These are phyloP conservation scores for Verticillium tricorpus DNA, from an alignment of 2,329 filamentous ascomycete genomes.

Conservation along the genomic window DNA sequence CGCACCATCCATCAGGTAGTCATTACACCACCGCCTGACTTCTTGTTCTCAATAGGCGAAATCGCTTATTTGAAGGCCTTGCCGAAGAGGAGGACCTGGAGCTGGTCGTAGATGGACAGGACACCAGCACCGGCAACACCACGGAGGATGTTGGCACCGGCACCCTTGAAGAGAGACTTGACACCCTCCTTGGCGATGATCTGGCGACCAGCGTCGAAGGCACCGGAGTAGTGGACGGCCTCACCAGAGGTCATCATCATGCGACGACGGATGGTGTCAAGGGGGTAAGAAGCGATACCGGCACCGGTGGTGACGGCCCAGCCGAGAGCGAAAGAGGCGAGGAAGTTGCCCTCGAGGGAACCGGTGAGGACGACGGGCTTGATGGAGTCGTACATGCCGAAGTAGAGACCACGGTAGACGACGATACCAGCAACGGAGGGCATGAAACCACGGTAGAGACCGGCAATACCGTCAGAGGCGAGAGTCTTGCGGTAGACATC, in stretches of 20 bases:
- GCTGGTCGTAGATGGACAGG: slow-evolving; percentile 99
- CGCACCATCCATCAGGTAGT: background rate
- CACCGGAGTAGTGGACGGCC: slow-evolving; percentile 99
- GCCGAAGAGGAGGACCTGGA: slow-evolving; percentile 98
- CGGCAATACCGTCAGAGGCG: slow-evolving; percentile 94
- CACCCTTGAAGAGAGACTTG: slow-evolving; percentile 99
- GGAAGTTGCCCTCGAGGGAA: slow-evolving; percentile 93
- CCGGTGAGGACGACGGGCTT: slow-evolving; percentile 97
- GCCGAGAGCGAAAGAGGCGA: slow-evolving; percentile 97
- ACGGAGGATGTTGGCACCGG: slow-evolving; percentile 99
- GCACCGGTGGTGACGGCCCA: slow-evolving; percentile 99
- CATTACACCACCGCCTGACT: slow-evolving; percentile 1
- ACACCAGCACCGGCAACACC: slow-evolving; percentile 99
- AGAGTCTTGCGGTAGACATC: slow-evolving; percentile 99
- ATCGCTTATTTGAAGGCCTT: slow-evolving; percentile 81
- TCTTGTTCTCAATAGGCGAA: background rate
- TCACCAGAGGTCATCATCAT: slow-evolving; percentile 99
- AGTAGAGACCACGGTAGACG: slow-evolving; percentile 99
- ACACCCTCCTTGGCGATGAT: slow-evolving; percentile 97
- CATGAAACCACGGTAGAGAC: slow-evolving; percentile 99
- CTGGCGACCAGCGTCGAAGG: slow-evolving; percentile 90
- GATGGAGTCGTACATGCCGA: slow-evolving; percentile 99
- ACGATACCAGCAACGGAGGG: slow-evolving; percentile 98
- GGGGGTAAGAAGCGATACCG: slow-evolving; percentile 99
- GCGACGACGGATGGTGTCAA: slow-evolving; percentile 99